Percentiles rank a stretch among this genome's conserved stretches.
These are phyloP conservation scores for Leccinum fibrillosum DNA, from an alignment of 768 basidiomycete species.

Conservation along the genomic window DNA sequence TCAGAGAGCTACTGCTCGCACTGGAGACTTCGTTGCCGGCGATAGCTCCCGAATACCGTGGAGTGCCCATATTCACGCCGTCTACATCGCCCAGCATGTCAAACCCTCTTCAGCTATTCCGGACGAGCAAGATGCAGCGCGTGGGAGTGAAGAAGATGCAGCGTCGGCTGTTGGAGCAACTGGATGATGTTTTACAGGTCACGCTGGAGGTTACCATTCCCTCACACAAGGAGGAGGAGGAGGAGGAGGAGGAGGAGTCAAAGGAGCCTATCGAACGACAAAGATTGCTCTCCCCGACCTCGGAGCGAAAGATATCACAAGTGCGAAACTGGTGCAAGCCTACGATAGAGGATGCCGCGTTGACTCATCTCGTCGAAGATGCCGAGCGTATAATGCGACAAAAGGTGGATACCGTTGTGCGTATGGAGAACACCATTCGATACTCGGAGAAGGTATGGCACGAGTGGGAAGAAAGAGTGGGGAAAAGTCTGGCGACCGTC, in stretches of 20 bases:
- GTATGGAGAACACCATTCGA: conserved; percentile 95
- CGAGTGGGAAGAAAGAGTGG: conserved; percentile 93
- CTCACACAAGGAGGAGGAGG: conserved; percentile 85
- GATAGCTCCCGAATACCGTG: conserved; percentile 76
- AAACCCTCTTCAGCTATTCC: conserved; percentile 76
- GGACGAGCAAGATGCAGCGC: conserved; percentile 73
- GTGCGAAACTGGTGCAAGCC: conserved; percentile 88
- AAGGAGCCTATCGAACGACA: conserved; percentile 93
- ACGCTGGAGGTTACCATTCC: conserved; percentile 84
- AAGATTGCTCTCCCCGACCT: conserved; percentile 81
- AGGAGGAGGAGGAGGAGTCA: conserved; percentile 79
- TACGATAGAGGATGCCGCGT: conserved; percentile 77
- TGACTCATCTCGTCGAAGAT: conserved; percentile 81
- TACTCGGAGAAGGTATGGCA: conserved; percentile 97
- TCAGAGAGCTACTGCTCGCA: conserved; percentile 70
- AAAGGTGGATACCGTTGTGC: conserved; percentile 92
- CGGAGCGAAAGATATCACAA: conserved; percentile 81
- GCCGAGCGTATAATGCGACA: conserved; percentile 86
- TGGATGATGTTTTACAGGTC: conserved; percentile 80
- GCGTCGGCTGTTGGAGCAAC: conserved; percentile 75
- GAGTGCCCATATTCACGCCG: conserved; percentile 78
- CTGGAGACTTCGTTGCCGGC: conserved; percentile 74
- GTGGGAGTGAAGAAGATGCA: conserved; percentile 80
- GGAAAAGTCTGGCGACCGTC: conserved; percentile 54
- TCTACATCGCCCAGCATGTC: conserved; percentile 68